Evolutionary conservation across 345 rosid genomes (phyloP).

Genomic region (Noccaea bulbosa): DNA sequence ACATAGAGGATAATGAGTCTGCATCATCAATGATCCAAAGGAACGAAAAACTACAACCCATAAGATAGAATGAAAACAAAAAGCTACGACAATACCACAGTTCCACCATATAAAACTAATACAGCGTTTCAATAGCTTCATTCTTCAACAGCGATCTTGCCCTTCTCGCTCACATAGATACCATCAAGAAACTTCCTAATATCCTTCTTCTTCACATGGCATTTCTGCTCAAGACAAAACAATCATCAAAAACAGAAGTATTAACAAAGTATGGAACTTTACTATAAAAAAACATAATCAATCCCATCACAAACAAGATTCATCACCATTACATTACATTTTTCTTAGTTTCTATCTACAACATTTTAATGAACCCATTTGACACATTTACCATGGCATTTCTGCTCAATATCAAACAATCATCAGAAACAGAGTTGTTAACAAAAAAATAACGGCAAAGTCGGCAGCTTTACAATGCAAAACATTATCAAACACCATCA

Average conservation of each 20-base stretch:
- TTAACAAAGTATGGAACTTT: neutral
- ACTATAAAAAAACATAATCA: neutral
- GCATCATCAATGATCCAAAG: slow-evolving; percentile 22
- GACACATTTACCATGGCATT: neutral
- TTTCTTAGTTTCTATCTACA: slow-evolving; percentile 1
- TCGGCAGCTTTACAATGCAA: neutral
- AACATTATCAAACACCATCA: neutral
- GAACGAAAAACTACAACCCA: slow-evolving; percentile 23
- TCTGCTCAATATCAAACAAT: too few species aligned
- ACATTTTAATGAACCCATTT: neutral
- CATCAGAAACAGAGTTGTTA: too few species aligned
- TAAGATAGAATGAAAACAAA: slow-evolving; percentile 11
- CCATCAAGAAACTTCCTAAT: slow-evolving; percentile 72
- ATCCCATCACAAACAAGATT: neutral
- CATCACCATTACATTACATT: neutral
- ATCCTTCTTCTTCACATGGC: slow-evolving; percentile 72
- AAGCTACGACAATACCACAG: slow-evolving; percentile 27
- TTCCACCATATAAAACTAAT: slow-evolving; percentile 15
- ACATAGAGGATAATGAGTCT: slow-evolving; percentile 18
- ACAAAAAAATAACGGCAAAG: neutral
- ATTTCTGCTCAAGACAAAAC: slow-evolving; percentile 52
- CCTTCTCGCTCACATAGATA: slow-evolving; percentile 65
- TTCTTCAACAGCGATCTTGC: slow-evolving; percentile 52
- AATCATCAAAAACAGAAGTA: neutral
- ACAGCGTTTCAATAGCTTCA: slow-evolving; percentile 35